phyloP scores from a whole-genome alignment of 2,329 filamentous ascomycete species.

The Talaromyces piceae region DNA sequence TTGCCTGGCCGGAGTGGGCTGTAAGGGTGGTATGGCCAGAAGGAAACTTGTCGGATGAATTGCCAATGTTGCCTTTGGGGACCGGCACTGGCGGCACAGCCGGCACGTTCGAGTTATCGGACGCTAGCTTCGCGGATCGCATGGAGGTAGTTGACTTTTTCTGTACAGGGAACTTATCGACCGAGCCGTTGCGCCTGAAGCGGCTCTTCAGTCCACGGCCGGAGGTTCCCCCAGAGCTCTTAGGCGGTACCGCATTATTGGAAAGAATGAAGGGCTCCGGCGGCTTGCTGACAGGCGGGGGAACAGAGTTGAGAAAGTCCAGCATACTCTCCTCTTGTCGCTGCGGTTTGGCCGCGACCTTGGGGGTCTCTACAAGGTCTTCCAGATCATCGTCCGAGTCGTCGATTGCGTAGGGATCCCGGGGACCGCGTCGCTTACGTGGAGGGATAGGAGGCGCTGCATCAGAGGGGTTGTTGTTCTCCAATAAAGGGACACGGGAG shows the following conservation, averaged over 20 bases:
- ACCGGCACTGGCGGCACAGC: conserved; percentile 1
- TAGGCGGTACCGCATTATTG: conserved; percentile 10
- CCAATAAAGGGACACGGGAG: conserved; percentile 64
- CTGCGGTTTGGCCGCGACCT: conserved; percentile 20
- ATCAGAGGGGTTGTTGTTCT: conserved; percentile 28
- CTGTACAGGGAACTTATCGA: conserved; percentile 20
- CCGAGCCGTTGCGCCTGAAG: conserved; percentile 25
- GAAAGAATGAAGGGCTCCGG: conserved; percentile 25
- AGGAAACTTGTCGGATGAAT: conserved; percentile 17
- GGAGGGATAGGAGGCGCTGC: conserved; percentile 8
- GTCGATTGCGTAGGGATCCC: conserved; percentile 92
- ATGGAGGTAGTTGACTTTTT: conserved; percentile 29
- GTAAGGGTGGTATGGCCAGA: conserved; percentile 29
- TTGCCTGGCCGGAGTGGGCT: conserved; percentile 30
- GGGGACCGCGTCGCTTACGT: conserved; percentile 57
- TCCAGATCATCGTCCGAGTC: conserved; percentile 58
- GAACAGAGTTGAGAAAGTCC: conserved; percentile 41
- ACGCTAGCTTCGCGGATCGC: conserved; percentile 15
- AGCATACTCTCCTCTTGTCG: conserved; percentile 41
- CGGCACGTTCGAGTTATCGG: conserved; percentile 11
- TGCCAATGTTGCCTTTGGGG: not conserved
- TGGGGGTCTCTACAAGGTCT: conserved; percentile 40
- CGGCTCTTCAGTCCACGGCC: conserved; percentile 27
- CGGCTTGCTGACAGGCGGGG: conserved; percentile 27
- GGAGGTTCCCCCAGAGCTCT: conserved; percentile 12